Evolutionary conservation across 306 rosid species (phyloP).

Genomic region (Psophocarpus tetragonolobus): DNA sequence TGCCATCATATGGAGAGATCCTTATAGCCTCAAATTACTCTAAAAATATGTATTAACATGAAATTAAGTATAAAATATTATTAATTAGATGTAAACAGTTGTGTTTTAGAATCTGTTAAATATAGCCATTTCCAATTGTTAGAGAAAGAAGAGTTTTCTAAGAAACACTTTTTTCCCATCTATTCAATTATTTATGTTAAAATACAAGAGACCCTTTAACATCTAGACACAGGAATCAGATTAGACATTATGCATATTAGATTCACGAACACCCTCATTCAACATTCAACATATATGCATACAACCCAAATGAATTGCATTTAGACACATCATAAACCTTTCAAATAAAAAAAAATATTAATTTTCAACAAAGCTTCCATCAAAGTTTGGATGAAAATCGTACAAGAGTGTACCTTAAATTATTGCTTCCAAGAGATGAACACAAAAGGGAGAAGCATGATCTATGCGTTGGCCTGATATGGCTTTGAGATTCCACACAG

Average conservation of each 20-base stretch:
- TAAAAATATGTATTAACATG: background rate
- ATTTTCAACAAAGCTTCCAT: background rate
- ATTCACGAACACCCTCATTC: conserved; percentile 10
- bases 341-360: background rate
- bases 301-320: background rate
- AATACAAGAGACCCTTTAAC: background rate
- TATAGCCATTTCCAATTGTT: background rate
- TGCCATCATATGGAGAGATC: background rate
- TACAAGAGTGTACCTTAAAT: conserved; percentile 26
- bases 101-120: background rate
- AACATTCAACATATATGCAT: background rate
- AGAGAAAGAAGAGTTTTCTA: background rate
- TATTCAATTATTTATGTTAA: background rate
- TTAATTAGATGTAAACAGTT: background rate
- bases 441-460: background rate
- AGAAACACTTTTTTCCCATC: background rate
- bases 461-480: background rate
- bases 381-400: background rate
- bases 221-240: background rate
- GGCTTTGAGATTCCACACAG: background rate
- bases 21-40: background rate
- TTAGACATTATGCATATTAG: background rate
- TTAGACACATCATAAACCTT: background rate
- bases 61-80: background rate
- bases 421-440: conserved; percentile 25